Evolutionary conservation across 495 filamentous ascomycete genomes (phyloP), one percentile per base, ranked within the genome.

Genomic region (Aspergillus homomorphus): DNA sequence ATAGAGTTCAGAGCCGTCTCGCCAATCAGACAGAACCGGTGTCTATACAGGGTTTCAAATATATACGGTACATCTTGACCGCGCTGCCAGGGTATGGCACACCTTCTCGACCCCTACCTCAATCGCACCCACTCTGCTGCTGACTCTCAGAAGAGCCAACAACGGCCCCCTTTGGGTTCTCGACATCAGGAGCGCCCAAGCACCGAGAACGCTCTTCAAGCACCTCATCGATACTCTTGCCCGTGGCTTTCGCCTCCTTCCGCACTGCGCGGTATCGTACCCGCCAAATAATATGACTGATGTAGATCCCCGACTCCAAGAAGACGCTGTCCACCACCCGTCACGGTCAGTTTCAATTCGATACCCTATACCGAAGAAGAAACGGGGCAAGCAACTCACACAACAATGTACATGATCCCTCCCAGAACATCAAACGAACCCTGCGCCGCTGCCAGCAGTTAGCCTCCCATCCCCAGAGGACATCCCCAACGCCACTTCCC

Each of bases 391-490:
- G 33, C 8, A 15, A 57, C 77, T 74, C 73, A 87, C 83, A 84
- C 85, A 4, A 87, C 62, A 44, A 89, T 85, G 63, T 90, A 91
- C 55, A 89, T 74, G 0, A 85, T 77, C 2, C 88, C 87, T 4
- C 86, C 89, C 0, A 90, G 67, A 10, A 85, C 69, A 65, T 92
- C 89, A 62, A 91, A 91, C 0, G 78, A 82, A 18, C 85, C 77
- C 64, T 92, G 88, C 0, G 82, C 84, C 30, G 84, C 87, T 82
- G 48, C 33, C 33, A 16, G 14, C 19, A n/a, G 60, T 66, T 28
- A 60, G 58, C 15, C 22, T 22, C 9, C n/a, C n/a, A n/a, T 30
- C 51, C 19, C 33, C 33, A 12, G 10, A 24, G 18, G 38, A n/a
- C 15, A 16, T 6, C 45, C 12, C 3, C 16, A n/a, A n/a, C n/a